A percentile compares a stretch with the other conserved stretches of the same genome.
Conservation (phyloP, 352 stramenopile genomes). For the Pythium dissotocum region DNA sequence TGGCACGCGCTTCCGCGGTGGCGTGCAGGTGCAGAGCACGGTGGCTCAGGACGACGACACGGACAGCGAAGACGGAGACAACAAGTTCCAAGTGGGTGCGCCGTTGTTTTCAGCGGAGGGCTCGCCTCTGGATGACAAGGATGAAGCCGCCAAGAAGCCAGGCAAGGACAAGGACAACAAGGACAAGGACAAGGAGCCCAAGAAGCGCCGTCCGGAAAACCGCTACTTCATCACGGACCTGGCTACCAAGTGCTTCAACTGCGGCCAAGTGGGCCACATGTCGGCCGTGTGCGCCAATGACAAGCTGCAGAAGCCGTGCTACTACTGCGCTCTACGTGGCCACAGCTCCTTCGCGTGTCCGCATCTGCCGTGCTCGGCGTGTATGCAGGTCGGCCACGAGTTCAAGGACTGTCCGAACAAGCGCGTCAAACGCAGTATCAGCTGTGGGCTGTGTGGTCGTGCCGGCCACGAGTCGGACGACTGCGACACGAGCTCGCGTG, state of each 20-base stretch:
- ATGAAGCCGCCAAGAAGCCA: slow-evolving; percentile 19
- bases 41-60: slow-evolving; percentile 34
- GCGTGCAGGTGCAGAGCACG: slow-evolving; percentile 53
- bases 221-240: slow-evolving; percentile 84
- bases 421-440: slow-evolving; percentile 32
- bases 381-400: slow-evolving; percentile 70
- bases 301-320: slow-evolving; percentile 67
- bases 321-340: slow-evolving; percentile 76
- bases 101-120: slow-evolving; percentile 41
- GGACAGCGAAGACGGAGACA: slow-evolving; percentile 24
- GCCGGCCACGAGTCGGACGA: slow-evolving; percentile 45
- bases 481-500: slow-evolving; percentile 39
- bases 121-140: slow-evolving; percentile 8
- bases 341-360: slow-evolving; percentile 72
- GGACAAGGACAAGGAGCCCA: slow-evolving; percentile 24
- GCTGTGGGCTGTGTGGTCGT: slow-evolving; percentile 61
- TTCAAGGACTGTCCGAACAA: slow-evolving; percentile 60
- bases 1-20: slow-evolving; percentile 63
- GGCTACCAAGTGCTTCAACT: slow-evolving; percentile 86
- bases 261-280: slow-evolving; percentile 77
- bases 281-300: slow-evolving; percentile 77
- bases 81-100: slow-evolving; percentile 47
- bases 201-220: slow-evolving; percentile 61
- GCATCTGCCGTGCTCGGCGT: slow-evolving; percentile 66
- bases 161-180: slow-evolving; percentile 8